A percentile compares a stretch with the other conserved stretches of the same genome.
phyloP scores from a whole-genome alignment of 371 early-diverging fungal genomes.

The Capillidium heterosporum region DNA sequence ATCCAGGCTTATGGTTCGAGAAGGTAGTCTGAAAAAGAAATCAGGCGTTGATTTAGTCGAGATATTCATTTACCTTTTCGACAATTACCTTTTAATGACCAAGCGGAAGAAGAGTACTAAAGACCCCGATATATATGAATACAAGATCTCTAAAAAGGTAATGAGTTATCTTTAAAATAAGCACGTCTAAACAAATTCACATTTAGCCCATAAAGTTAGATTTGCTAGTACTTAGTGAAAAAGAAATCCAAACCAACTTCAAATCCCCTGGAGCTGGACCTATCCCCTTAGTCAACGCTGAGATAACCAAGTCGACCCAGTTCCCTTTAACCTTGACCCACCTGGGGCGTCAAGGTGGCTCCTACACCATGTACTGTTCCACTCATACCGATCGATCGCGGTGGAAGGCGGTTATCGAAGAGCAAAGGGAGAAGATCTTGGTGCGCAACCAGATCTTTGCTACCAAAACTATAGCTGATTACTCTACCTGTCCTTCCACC shows the following conservation, averaged over 20 bases:
- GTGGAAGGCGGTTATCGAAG: conserved; percentile 62
- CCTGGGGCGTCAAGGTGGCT: conserved; percentile 45
- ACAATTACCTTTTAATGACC: conserved; percentile 64
- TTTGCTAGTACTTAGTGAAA: conserved; percentile 37
- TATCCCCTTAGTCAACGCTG: not conserved
- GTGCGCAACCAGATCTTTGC: conserved; percentile 37
- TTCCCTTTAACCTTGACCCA: conserved; percentile 55
- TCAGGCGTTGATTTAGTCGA: conserved; percentile 41
- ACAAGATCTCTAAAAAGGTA: conserved; percentile 36
- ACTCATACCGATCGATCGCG: conserved; percentile 50
- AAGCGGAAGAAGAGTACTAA: conserved; percentile 29
- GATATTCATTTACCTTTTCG: conserved; percentile 61
- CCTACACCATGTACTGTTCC: conserved; percentile 50
- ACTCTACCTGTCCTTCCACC: conserved; percentile 23
- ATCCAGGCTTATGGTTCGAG: conserved; percentile 48
- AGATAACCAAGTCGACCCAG: conserved; percentile 7
- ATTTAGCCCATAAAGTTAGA: conserved; percentile 54
- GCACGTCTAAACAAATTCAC: not conserved
- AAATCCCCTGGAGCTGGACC: not conserved
- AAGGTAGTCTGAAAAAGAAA: conserved; percentile 58
- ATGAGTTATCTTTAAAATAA: not conserved
- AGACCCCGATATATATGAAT: conserved; percentile 33
- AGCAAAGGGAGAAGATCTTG: conserved; percentile 35
- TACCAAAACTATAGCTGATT: conserved; percentile 21
- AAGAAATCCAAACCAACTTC: conserved; percentile 23